Evolutionary conservation across 2,329 filamentous ascomycete genomes (phyloP), one percentile per base, ranked within the genome.

Genomic region (Ascochyta lentis): DNA sequence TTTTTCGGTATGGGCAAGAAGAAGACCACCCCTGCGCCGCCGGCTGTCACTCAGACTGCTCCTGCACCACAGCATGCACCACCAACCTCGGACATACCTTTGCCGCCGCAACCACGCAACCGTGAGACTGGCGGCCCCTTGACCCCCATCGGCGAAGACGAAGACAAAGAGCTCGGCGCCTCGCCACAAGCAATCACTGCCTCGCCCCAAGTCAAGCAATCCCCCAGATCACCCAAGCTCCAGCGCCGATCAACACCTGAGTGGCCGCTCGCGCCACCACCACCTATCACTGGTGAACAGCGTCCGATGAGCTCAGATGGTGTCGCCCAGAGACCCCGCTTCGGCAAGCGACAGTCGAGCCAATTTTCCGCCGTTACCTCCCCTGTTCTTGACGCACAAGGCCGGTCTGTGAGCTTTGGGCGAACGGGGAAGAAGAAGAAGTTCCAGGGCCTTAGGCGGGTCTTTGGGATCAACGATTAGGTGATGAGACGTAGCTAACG

Each of bases 361-460:
- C 49, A 54, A 2, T 35, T 63, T 12, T 66, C 65, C 16, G 59
- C 57, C 22, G 54, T 41, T 15, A 58, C 56, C 16, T 68, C 74
- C 22, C 61, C 68, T 0, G 63, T 63, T 2, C 24, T 52, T 23
- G 63, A 63, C 43, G 54, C 54, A 22, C 45, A 62, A 23, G 65
- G 62, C 31, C 59, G 61, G 4, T 54, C 59, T 2, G 64, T 68
- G 10, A 65, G 64, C n/a, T 69, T 64, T 26, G 66, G 71, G 13
- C 58, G 73, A 47, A 75, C 72, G 6, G 66, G 67, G 16, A 81
- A 79, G 72, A 84, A 83, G 77, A 91, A 90, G 81, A 89, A 88
- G 75, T 91, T 91, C 73, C 81, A 82, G 38, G 77, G 80, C 50
- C 74, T 91, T 69, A 84, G 89, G 71, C 84, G 81, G 71, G 88